Base-by-base conservation (phyloP, 2,329 filamentous ascomycete genomes). In the Westerdykella ornata region DNA sequence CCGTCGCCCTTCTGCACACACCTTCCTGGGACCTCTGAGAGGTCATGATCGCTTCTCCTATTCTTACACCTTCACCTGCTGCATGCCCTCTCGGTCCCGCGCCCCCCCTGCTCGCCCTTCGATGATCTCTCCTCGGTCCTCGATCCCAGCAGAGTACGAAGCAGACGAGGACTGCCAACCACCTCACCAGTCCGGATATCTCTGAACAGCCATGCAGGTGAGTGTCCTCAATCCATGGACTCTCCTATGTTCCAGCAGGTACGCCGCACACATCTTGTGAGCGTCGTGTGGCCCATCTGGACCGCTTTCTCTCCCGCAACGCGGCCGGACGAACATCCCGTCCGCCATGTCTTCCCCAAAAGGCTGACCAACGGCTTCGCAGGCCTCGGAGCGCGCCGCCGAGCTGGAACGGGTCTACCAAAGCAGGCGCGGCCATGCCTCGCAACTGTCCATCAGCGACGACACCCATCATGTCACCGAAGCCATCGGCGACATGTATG, bases 401-500 rank as follows among this genome's bases (percentile, higher is more conserved):
- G 69, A 72, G 55, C 65, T 72, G 42, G 70, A 72, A 52, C 63
- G 66, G 32, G 44, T 63, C 59, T 75, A 75, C 66, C 67, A 74
- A 53, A 66, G 69, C 54, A 70, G 74, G 48, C 72, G 75, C 57
- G 75, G 76, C 52, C 79, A 82, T 68, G 69, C 69, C 52, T 72
- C 78, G 47, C 76, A 81, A 53, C 70, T 82, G 47, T 81, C 78
- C 54, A 82, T 94, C 65, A 92, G 85, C 66, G 88, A 95, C 68
- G 85, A 89, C 46, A 88, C 78, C 69, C 88, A 95, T 69, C 89
- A 95, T 77, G 87, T 95, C 63, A 95, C 88, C 42, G 89, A 95
- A 67, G 85, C 88, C 45, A 94, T 95, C 67, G 87, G 87, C 39
- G 88, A 88, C 56, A 78, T 94, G 68, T 95, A 96, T 68, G 86